phyloP scores from a whole-genome alignment of 176 grass and related monocot species.

The Cenchrus americanus region DNA sequence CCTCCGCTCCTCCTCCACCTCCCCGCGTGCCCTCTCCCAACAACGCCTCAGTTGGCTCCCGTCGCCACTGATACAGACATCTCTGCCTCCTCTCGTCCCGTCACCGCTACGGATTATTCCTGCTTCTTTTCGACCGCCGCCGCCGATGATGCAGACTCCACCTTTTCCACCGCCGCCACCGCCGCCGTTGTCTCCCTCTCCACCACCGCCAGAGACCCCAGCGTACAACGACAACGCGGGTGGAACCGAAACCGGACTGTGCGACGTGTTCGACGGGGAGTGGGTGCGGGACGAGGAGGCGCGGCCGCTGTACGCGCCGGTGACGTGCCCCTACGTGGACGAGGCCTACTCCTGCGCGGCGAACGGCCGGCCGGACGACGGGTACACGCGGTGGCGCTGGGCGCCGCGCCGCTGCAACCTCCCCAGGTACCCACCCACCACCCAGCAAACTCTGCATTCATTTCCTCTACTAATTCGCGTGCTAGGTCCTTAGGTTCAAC shows the following conservation, averaged over 20 bases:
- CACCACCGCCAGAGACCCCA: neutral
- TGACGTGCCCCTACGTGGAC: slow-evolving; percentile 87
- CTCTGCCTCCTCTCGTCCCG: neutral
- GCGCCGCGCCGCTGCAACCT: slow-evolving; percentile 65
- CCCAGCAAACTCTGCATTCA: neutral
- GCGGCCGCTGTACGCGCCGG: slow-evolving; percentile 71
- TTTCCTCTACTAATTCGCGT: slow-evolving; percentile 16
- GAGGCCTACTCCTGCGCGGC: slow-evolving; percentile 80
- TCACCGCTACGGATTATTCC: too few species aligned
- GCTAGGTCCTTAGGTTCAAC: slow-evolving; percentile 82
- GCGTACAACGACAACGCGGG: neutral
- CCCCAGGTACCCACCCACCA: slow-evolving; percentile 50
- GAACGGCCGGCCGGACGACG: slow-evolving; percentile 68
- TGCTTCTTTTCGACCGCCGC: neutral
- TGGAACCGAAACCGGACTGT: slow-evolving; percentile 2
- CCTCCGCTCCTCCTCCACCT: slow-evolving; percentile 25
- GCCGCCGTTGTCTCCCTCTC: neutral
- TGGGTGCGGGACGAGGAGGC: slow-evolving; percentile 69
- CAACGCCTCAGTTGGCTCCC: slow-evolving; percentile 47
- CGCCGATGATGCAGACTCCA: neutral
- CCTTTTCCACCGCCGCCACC: neutral
- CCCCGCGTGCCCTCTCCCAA: slow-evolving; percentile 14
- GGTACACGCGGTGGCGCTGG: slow-evolving; percentile 88
- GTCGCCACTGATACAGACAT: neutral
- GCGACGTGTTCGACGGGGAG: slow-evolving; percentile 81